Conservation (phyloP, 148 eudicot genomes). For the Rhododendron mucronatum region DNA sequence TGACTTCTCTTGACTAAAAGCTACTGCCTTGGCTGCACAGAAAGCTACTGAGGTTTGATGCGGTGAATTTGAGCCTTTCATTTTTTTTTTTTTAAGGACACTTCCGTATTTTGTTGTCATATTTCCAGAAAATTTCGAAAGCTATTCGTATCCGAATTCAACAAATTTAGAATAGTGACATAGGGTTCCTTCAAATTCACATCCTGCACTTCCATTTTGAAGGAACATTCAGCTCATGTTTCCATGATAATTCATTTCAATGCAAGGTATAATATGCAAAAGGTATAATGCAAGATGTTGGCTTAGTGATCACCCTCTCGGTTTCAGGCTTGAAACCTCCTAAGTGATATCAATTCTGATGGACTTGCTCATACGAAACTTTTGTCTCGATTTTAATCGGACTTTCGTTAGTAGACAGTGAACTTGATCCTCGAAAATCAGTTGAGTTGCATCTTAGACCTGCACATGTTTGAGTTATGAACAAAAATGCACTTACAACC, state of each 20-base stretch:
- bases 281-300: background rate
- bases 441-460: background rate
- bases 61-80: too few species aligned
- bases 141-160: background rate
- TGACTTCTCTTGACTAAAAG: background rate
- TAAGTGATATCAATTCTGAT: background rate
- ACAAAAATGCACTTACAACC: too few species aligned
- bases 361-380: background rate
- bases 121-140: too few species aligned
- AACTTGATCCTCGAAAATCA: background rate
- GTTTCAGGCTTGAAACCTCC: background rate
- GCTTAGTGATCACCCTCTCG: background rate
- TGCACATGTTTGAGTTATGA: too few species aligned
- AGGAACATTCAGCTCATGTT: too few species aligned
- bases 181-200: background rate
- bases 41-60: too few species aligned
- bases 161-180: background rate
- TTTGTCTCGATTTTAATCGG: background rate
- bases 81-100: too few species aligned
- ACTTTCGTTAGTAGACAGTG: background rate
- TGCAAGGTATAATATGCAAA: too few species aligned
- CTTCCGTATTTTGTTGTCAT: too few species aligned
- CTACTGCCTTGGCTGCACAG: background rate
- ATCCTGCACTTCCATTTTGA: background rate
- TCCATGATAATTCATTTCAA: too few species aligned